A percentile compares a stretch with the other conserved stretches of the same genome.
Evolutionary conservation across 2,329 filamentous ascomycete species (phyloP).

Genomic region (Graphium sp.): DNA sequence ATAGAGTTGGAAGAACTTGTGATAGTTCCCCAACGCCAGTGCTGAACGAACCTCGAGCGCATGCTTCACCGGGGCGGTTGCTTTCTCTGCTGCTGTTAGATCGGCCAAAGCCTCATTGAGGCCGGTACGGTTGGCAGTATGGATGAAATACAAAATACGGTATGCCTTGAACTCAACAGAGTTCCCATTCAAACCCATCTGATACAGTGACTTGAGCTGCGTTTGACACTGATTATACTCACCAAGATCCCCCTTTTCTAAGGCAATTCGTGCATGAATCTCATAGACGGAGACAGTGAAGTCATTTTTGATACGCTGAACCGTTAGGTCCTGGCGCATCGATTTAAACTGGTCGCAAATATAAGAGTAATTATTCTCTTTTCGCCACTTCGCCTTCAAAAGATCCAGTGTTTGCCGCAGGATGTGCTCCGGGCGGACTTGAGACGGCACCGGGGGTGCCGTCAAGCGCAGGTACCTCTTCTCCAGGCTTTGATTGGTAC

Average conservation of each 20-base stretch:
- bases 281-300: conserved; percentile 96
- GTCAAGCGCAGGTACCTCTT: conserved; percentile 94
- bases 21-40: conserved; percentile 85
- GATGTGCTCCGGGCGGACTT: conserved; percentile 69
- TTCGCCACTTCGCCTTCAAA: conserved; percentile 86
- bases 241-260: conserved; percentile 98
- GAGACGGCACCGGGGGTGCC: conserved; percentile 70
- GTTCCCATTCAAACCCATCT: conserved; percentile 72
- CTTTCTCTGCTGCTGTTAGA: conserved; percentile 96
- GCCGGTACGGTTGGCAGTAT: conserved; percentile 94
- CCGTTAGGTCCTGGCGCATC: conserved; percentile 90
- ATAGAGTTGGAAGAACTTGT: conserved; percentile 95
- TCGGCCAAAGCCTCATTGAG: conserved; percentile 97
- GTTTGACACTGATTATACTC: conserved; percentile 99
- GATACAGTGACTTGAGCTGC: conserved; percentile 83
- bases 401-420: conserved; percentile 74
- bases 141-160: conserved; percentile 98
- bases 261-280: conserved; percentile 88
- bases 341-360: conserved; percentile 99
- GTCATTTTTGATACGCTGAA: conserved; percentile 90
- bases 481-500: conserved; percentile 69
- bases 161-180: conserved; percentile 96
- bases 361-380: conserved; percentile 87
- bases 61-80: conserved; percentile 70
- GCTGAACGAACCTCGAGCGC: conserved; percentile 83